Conservation (phyloP, 306 rosid genomes). For the Rubus idaeus region DNA sequence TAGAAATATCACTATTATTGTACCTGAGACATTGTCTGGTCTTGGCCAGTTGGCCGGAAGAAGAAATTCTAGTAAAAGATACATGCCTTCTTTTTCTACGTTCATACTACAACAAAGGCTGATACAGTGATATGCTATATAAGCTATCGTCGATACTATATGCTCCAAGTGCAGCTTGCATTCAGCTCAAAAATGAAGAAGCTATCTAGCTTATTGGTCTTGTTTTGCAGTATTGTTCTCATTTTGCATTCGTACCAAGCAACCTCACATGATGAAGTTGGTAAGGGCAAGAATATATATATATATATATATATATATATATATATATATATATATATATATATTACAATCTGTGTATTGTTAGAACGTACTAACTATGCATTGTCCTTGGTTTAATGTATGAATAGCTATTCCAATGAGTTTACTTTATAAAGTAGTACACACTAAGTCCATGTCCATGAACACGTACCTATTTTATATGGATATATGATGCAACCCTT, state of each 20-base stretch:
- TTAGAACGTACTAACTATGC: neutral
- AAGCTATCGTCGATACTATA: constrained; percentile 1
- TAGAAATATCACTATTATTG: too few relatives aligned
- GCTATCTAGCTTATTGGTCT: neutral
- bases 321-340: too few relatives aligned
- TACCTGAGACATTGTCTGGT: too few relatives aligned
- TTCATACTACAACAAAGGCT: neutral
- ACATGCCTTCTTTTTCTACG: neutral
- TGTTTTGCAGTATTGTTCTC: neutral
- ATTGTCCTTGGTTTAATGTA: too few relatives aligned
- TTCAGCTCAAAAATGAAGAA: neutral
- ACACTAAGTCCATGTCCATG: neutral
- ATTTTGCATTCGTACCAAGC: neutral
- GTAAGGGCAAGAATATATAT: constrained; percentile 31
- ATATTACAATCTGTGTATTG: neutral
- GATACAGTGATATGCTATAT: neutral
- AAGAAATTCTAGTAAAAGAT: neutral
- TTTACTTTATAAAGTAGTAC: neutral
- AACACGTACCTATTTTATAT: neutral
- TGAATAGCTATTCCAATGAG: neutral
- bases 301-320: too few relatives aligned
- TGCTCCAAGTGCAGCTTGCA: neutral
- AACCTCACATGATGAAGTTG: constrained; percentile 43
- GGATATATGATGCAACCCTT: too few relatives aligned
- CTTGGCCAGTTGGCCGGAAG: too few relatives aligned